These are phyloP conservation scores for Steccherinum ochraceum DNA, from an alignment of 768 basidiomycete species.

Conservation along the genomic window DNA sequence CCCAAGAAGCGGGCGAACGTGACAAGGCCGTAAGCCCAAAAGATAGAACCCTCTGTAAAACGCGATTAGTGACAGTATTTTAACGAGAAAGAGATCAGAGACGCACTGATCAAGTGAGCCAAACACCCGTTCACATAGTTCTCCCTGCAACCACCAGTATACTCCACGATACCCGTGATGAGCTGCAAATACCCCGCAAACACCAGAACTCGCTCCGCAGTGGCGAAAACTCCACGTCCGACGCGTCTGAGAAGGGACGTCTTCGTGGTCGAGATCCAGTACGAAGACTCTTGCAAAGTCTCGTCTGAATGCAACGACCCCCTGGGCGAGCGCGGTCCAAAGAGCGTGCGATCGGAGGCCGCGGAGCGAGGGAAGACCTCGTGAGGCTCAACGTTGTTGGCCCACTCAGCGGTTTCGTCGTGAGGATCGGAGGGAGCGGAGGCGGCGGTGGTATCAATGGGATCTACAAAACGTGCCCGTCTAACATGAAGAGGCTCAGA, in stretches of 20 bases:
- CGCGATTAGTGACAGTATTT: too few relatives aligned
- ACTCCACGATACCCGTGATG: slow-evolving; percentile 68
- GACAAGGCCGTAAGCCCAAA: slow-evolving; percentile 85
- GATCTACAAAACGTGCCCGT: slow-evolving; percentile 16
- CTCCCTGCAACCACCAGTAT: slow-evolving; percentile 82
- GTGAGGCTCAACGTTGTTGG: slow-evolving; percentile 35
- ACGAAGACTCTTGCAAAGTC: slow-evolving; percentile 38
- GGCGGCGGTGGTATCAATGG: slow-evolving; percentile 17
- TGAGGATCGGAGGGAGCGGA: slow-evolving; percentile 17
- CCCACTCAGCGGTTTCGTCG: slow-evolving; percentile 47
- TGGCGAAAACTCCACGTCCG: slow-evolving; percentile 43
- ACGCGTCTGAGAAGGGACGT: slow-evolving; percentile 31
- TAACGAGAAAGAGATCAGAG: too few relatives aligned
- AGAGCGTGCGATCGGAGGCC: slow-evolving; percentile 48
- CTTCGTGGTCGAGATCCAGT: slow-evolving; percentile 12
- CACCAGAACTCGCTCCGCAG: slow-evolving; percentile 58
- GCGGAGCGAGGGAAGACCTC: slow-evolving; percentile 39
- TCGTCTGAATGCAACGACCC: slow-evolving; percentile 48
- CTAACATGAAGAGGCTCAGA: slow-evolving; percentile 11
- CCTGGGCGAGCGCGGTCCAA: slow-evolving; percentile 36
- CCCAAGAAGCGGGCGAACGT: slow-evolving; percentile 95
- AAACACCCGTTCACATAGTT: slow-evolving; percentile 77
- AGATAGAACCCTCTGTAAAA: slow-evolving; percentile 75
- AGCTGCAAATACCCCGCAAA: slow-evolving; percentile 64
- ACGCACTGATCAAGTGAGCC: slow-evolving; percentile 87